A percentile compares a stretch with the other conserved stretches of the same genome.
phyloP scores from a whole-genome alignment of 495 filamentous ascomycete species.

The Aspergillus mulundensis region DNA sequence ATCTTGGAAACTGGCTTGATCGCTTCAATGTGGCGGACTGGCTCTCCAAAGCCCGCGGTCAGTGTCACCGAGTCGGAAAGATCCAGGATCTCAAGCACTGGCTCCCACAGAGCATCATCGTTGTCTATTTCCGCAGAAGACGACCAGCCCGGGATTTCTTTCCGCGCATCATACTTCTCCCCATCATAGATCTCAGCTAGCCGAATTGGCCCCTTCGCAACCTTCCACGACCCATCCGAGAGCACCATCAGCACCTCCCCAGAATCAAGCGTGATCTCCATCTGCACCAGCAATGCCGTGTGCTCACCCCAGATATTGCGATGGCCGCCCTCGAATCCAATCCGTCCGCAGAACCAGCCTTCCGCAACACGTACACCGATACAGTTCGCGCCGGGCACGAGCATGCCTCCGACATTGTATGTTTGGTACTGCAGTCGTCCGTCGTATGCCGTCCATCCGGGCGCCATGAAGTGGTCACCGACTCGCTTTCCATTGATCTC shows the following conservation, averaged over 20 bases:
- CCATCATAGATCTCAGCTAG: constrained; percentile 5
- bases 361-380: too few relatives aligned
- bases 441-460: constrained; percentile 5
- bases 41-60: background rate
- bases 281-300: constrained; percentile 1
- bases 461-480: constrained; percentile 1
- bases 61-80: background rate
- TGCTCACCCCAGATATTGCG: constrained; percentile 8
- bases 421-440: constrained; percentile 5
- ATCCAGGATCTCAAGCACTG: too few relatives aligned
- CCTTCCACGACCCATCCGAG: background rate
- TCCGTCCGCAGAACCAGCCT: background rate
- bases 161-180: background rate
- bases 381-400: too few relatives aligned
- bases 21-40: background rate
- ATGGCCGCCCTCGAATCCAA: constrained; percentile 1
- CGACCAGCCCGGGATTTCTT: background rate
- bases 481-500: background rate
- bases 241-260: background rate
- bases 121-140: too few relatives aligned
- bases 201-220: background rate
- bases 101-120: too few relatives aligned
- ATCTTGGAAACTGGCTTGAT: background rate
- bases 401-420: constrained; percentile 2
- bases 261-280: background rate